A percentile compares a stretch with the other conserved stretches of the same genome.
These are phyloP conservation scores for Apiosordaria backusii DNA, from an alignment of 495 filamentous ascomycete genomes.

Conservation along the genomic window DNA sequence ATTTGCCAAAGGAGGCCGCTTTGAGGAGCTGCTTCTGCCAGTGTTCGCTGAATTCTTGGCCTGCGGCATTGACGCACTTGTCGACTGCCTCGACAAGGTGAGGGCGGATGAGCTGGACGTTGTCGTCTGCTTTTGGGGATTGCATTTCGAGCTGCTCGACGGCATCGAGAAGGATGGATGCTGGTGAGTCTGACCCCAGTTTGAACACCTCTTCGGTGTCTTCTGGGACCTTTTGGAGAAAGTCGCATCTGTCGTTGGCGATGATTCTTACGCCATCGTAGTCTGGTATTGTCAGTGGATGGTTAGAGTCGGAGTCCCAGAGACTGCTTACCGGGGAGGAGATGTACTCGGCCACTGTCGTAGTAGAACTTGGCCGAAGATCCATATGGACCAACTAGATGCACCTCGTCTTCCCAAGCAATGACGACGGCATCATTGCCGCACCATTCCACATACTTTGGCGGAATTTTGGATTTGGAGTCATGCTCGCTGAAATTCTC, in stretches of 20 bases:
- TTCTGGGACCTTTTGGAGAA: slow-evolving; percentile 87
- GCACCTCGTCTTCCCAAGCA: slow-evolving; percentile 98
- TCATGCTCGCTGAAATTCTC: slow-evolving; percentile 88
- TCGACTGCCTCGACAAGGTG: slow-evolving; percentile 89
- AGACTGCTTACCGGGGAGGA: slow-evolving; percentile 65
- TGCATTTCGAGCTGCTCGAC: slow-evolving; percentile 87
- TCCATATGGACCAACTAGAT: slow-evolving; percentile 82
- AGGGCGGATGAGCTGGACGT: slow-evolving; percentile 86
- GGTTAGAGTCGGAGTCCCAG: slow-evolving; percentile 55
- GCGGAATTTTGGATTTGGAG: slow-evolving; percentile 76
- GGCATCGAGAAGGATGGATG: slow-evolving; percentile 88
- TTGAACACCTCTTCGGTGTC: slow-evolving; percentile 86
- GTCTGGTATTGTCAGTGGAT: slow-evolving; percentile 54
- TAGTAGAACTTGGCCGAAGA: slow-evolving; percentile 82
- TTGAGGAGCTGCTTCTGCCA: slow-evolving; percentile 96
- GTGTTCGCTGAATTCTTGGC: slow-evolving; percentile 80
- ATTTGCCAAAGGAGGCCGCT: slow-evolving; percentile 95
- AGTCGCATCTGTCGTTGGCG: slow-evolving; percentile 90
- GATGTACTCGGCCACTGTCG: slow-evolving; percentile 76
- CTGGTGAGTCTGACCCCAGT: slow-evolving; percentile 73
- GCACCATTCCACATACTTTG: slow-evolving; percentile 91
- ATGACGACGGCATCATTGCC: slow-evolving; percentile 92
- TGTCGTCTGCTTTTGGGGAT: slow-evolving; percentile 95
- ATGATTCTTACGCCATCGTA: slow-evolving; percentile 85
- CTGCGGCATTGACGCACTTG: slow-evolving; percentile 84